Evolutionary conservation across 768 basidiomycete species (phyloP).

Genomic region (Suillus fuscotomentosus): DNA sequence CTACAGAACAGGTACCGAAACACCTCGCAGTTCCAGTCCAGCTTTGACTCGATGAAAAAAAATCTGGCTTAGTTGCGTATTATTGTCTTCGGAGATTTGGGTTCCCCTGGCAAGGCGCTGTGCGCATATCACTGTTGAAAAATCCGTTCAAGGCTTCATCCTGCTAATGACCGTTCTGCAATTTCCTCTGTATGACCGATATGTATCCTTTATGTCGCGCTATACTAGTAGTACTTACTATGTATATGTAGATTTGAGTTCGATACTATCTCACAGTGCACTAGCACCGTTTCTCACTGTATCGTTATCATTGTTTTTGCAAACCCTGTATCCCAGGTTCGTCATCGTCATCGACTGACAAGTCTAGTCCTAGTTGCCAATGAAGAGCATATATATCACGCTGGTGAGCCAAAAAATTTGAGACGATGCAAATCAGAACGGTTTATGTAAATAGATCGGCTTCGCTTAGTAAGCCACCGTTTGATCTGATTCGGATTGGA

Average conservation of each 20-base stretch:
- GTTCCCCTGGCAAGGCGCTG: background rate
- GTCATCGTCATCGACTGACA: background rate
- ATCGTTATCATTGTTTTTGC: background rate
- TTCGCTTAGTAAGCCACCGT: no score
- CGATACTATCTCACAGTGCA: background rate
- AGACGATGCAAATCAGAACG: no score
- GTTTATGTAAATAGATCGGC: no score
- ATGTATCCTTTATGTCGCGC: background rate
- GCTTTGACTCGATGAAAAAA: background rate
- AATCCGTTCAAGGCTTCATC: background rate
- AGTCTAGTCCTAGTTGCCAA: background rate
- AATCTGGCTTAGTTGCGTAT: background rate
- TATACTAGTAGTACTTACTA: background rate
- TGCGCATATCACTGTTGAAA: background rate
- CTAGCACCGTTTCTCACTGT: background rate
- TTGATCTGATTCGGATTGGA: slow-evolving; percentile 13
- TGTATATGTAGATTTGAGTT: background rate
- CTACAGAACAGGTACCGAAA: background rate
- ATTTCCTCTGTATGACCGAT: background rate
- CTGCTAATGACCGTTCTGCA: background rate
- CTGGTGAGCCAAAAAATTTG: no score
- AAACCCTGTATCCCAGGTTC: background rate
- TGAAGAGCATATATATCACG: no score
- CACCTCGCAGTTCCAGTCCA: background rate
- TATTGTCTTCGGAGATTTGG: background rate